phyloP scores from a whole-genome alignment of 192 early-diverging fungal species.

The Coemansia sp. region DNA sequence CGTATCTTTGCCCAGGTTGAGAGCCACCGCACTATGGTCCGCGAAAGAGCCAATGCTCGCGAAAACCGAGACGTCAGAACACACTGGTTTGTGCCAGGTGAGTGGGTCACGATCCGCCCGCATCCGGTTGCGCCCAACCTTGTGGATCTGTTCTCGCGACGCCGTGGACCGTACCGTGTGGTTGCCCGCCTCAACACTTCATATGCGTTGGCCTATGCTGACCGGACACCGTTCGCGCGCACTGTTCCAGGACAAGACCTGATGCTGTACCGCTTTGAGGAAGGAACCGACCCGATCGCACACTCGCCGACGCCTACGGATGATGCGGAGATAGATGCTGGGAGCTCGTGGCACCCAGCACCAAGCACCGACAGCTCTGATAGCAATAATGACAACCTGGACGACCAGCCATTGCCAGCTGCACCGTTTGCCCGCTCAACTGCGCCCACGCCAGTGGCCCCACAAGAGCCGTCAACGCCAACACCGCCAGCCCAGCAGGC shows the following conservation, averaged over 20 bases:
- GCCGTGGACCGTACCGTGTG: constrained; percentile 14
- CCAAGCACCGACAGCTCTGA: too few relatives aligned
- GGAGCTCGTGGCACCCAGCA: too few relatives aligned
- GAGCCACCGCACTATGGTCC: constrained; percentile 2
- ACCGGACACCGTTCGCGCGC: background rate
- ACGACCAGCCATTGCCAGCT: too few relatives aligned
- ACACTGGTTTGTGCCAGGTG: constrained; percentile 6
- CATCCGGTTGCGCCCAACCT: constrained; percentile 8
- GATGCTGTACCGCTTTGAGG: background rate
- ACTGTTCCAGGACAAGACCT: background rate
- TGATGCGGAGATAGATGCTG: too few relatives aligned
- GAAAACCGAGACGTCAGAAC: background rate
- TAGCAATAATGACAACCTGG: background rate
- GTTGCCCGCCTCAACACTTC: background rate
- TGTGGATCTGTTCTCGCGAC: background rate
- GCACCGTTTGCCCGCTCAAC: too few relatives aligned
- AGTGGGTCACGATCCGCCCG: constrained; percentile 7
- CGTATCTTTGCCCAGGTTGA: background rate
- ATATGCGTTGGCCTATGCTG: background rate
- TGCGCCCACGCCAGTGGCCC: too few relatives aligned
- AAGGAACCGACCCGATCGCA: background rate
- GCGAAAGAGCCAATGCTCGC: background rate
- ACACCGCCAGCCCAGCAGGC: background rate
- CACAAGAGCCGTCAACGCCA: too few relatives aligned
- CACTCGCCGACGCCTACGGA: too few relatives aligned